These are phyloP conservation scores for Calonectria montana DNA, from an alignment of 2,329 filamentous ascomycete species.

Conservation along the genomic window DNA sequence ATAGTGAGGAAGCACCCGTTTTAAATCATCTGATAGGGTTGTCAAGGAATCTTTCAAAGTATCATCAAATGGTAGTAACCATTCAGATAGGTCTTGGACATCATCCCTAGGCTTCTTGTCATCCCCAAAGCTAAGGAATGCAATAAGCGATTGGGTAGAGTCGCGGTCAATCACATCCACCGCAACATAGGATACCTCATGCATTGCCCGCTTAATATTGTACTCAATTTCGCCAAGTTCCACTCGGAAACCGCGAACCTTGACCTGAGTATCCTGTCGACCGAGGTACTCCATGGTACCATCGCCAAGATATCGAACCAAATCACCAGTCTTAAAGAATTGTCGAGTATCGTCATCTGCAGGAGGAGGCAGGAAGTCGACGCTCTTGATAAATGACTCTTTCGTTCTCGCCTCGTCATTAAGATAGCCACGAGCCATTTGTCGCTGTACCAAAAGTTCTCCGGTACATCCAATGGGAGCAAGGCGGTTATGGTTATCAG, in stretches of 20 bases:
- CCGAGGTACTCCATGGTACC: slow-evolving; percentile 43
- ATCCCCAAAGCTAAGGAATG: slow-evolving; percentile 2
- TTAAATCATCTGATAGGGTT: background rate
- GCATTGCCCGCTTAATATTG: slow-evolving; percentile 17
- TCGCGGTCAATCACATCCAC: slow-evolving; percentile 21
- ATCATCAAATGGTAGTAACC: background rate
- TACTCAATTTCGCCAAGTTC: slow-evolving; percentile 45
- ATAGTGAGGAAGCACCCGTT: slow-evolving; percentile 28
- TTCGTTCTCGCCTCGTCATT: slow-evolving; percentile 18
- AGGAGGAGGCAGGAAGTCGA: background rate
- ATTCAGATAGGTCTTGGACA: background rate
- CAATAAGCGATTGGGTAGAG: slow-evolving; percentile 3
- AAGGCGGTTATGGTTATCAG: slow-evolving; percentile 23
- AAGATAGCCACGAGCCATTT: slow-evolving; percentile 37
- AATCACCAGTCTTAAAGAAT: slow-evolving; percentile 51
- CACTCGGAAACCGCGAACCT: slow-evolving; percentile 46
- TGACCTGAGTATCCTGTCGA: slow-evolving; percentile 44
- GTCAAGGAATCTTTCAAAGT: background rate
- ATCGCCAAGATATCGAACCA: slow-evolving; percentile 37
- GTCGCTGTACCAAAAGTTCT: slow-evolving; percentile 39
- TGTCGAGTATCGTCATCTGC: background rate
- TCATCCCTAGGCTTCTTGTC: background rate
- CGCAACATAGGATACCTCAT: slow-evolving; percentile 31
- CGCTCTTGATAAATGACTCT: slow-evolving; percentile 26
- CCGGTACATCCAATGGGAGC: slow-evolving; percentile 39